Conservation (phyloP, 2,329 filamentous ascomycete species). For the Cladosporium sp. region DNA sequence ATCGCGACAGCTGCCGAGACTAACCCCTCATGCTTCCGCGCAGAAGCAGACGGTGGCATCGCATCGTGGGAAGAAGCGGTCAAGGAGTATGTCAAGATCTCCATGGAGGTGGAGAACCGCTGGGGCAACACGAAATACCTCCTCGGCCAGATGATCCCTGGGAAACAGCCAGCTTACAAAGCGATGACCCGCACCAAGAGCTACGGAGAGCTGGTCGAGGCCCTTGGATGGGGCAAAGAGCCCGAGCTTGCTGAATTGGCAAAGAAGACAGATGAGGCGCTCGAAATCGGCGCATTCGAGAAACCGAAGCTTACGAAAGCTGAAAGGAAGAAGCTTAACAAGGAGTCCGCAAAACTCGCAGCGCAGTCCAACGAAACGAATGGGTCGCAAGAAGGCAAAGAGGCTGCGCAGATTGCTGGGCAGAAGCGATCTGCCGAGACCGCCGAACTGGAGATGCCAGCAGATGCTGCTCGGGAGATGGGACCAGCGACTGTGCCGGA, state of each 20-base stretch:
- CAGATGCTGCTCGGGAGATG: slow-evolving; percentile 21
- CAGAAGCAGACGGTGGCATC: slow-evolving; percentile 61
- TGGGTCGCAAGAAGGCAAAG: slow-evolving; percentile 16
- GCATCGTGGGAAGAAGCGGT: slow-evolving; percentile 72
- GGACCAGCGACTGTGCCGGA: slow-evolving; percentile 23
- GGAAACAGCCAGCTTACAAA: slow-evolving; percentile 61
- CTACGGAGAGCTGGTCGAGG: slow-evolving; percentile 63
- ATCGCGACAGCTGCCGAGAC: slow-evolving; percentile 89
- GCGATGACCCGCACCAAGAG: slow-evolving; percentile 60
- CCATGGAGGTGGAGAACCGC: slow-evolving; percentile 74
- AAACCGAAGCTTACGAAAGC: slow-evolving; percentile 46
- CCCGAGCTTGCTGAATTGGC: slow-evolving; percentile 57
- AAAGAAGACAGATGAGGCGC: slow-evolving; percentile 55
- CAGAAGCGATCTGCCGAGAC: slow-evolving; percentile 24
- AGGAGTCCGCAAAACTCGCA: slow-evolving; percentile 21
- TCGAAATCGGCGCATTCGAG: slow-evolving; percentile 46
- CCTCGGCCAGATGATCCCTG: slow-evolving; percentile 77
- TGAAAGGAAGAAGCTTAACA: slow-evolving; percentile 39
- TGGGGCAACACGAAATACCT: slow-evolving; percentile 92
- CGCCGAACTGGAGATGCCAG: slow-evolving; percentile 23
- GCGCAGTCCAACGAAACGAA: slow-evolving; percentile 17
- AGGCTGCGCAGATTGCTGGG: background rate
- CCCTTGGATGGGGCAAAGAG: slow-evolving; percentile 51
- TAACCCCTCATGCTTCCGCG: slow-evolving; percentile 82
- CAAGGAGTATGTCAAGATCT: slow-evolving; percentile 63